These are phyloP conservation scores for Neurospora sp. DNA, from an alignment of 495 filamentous ascomycete genomes.

Conservation along the genomic window DNA sequence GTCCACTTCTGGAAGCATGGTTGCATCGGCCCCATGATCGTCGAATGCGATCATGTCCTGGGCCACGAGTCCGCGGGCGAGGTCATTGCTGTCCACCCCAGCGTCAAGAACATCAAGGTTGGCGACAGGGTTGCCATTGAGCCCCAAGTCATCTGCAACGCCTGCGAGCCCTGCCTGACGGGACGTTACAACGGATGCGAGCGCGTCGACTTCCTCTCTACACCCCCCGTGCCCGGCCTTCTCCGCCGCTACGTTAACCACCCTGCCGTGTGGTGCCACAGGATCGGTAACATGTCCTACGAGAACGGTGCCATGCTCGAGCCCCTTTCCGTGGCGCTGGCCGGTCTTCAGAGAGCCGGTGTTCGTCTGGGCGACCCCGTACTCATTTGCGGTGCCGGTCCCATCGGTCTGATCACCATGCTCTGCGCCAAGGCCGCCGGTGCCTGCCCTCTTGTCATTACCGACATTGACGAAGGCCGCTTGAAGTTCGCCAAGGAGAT, in stretches of 20 bases:
- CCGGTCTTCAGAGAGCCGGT: conserved; percentile 68
- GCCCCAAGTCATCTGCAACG: conserved; percentile 81
- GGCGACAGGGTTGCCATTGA: conserved; percentile 88
- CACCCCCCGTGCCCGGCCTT: conserved; percentile 79
- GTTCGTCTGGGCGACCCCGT: conserved; percentile 75
- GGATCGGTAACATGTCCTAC: conserved; percentile 79
- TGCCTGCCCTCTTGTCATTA: conserved; percentile 78
- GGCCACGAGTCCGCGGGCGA: conserved; percentile 88
- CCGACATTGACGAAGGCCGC: conserved; percentile 81
- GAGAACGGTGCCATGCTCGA: conserved; percentile 84
- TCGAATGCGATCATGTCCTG: conserved; percentile 75
- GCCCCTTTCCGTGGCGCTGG: conserved; percentile 75
- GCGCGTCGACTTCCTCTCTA: conserved; percentile 73
- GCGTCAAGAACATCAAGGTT: conserved; percentile 60
- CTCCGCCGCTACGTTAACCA: conserved; percentile 89
- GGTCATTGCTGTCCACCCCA: conserved; percentile 69
- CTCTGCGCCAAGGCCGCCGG: conserved; percentile 76
- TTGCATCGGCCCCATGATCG: conserved; percentile 90
- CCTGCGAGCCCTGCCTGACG: conserved; percentile 80
- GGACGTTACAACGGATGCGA: conserved; percentile 92
- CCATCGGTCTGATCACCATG: conserved; percentile 79
- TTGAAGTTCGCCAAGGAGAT: conserved; percentile 73
- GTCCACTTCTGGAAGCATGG: conserved; percentile 94
- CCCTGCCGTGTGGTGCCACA: conserved; percentile 85
- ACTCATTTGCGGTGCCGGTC: conserved; percentile 80